phyloP scores from a whole-genome alignment of 73 alveolate genomes.

The Breviolum minutum region DNA sequence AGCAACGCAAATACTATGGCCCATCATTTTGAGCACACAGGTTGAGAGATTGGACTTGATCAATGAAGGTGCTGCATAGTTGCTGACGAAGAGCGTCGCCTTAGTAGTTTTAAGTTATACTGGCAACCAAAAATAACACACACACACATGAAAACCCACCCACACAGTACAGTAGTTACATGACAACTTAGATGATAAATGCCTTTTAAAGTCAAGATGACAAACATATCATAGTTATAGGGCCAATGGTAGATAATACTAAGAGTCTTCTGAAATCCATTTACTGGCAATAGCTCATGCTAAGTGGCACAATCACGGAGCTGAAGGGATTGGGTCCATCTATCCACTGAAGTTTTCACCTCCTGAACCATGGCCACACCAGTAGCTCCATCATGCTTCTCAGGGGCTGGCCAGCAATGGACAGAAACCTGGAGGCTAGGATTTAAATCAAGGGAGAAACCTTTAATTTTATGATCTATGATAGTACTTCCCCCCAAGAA shows the following conservation, averaged over 20 bases:
- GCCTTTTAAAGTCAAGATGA: not conserved
- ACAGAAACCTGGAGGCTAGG: not conserved
- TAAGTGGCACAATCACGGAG: not conserved
- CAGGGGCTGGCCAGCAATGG: slow-evolving; percentile 1
- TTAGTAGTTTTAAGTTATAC: not conserved
- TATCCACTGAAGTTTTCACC: not conserved
- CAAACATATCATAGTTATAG: not conserved
- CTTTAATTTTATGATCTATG: not conserved
- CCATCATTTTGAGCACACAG: slow-evolving; percentile 28
- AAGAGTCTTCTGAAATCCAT: no score
- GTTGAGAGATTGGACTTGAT: not conserved
- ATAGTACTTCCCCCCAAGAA: no score
- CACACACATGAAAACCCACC: not conserved
- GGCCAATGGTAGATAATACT: no score
- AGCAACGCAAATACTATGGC: not conserved
- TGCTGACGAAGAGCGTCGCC: not conserved
- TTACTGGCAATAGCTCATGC: not conserved
- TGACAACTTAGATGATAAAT: not conserved
- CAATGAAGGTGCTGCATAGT: not conserved
- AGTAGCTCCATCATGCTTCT: not conserved
- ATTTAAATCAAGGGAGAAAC: no score
- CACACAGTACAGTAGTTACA: no score
- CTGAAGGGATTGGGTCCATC: not conserved
- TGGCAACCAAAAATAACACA: not conserved
- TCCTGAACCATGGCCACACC: slow-evolving; percentile 1